Conservation (phyloP, 1,284 basidiomycete genomes). For the Paramarasmius palmivorus region DNA sequence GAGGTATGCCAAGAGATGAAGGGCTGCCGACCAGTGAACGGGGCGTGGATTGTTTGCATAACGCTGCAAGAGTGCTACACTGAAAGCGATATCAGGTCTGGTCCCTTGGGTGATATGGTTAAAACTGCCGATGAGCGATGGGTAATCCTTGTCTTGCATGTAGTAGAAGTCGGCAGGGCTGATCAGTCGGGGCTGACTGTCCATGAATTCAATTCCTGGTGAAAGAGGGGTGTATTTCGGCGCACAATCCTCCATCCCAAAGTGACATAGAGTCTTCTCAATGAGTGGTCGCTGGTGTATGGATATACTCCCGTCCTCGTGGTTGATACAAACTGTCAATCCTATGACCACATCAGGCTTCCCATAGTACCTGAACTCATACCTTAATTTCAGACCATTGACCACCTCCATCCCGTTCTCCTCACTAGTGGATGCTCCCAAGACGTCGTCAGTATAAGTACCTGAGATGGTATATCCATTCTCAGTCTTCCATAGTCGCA, state of each 20-base stretch:
- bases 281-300: conserved; percentile 4
- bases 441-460: conserved; percentile 9
- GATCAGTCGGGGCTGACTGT: background rate
- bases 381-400: background rate
- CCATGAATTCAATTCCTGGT: background rate
- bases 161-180: background rate
- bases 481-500: background rate
- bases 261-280: background rate
- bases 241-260: background rate
- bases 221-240: background rate
- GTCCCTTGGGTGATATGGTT: conserved; percentile 5
- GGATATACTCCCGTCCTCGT: background rate
- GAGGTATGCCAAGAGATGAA: conserved; percentile 1
- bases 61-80: background rate
- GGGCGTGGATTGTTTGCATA: conserved; percentile 1
- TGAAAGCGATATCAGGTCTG: background rate
- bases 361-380: background rate
- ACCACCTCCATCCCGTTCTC: background rate
- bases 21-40: conserved; percentile 1
- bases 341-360: background rate
- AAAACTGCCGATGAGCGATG: background rate
- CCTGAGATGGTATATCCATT: background rate
- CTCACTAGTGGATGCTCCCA: background rate
- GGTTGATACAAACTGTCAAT: background rate
- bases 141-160: conserved; percentile 6